These are phyloP conservation scores for Parachaetomium inaequale DNA, from an alignment of 495 filamentous ascomycete genomes.

Conservation along the genomic window DNA sequence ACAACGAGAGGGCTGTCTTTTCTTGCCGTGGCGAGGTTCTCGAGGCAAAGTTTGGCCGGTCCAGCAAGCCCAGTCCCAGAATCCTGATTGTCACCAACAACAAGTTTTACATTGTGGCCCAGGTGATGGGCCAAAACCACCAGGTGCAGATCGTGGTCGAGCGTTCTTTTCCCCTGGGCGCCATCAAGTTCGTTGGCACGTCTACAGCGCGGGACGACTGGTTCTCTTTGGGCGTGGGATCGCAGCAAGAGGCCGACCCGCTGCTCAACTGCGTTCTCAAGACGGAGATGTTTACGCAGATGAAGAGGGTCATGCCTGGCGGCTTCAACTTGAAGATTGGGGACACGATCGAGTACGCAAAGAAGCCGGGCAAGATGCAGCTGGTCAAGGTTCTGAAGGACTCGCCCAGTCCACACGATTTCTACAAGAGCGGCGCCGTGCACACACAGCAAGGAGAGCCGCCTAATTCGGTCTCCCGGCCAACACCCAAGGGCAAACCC, in stretches of 20 bases:
- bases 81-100: conserved; percentile 80
- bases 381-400: conserved; percentile 88
- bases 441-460: conserved; percentile 84
- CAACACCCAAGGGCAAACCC: conserved; percentile 79
- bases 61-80: conserved; percentile 85
- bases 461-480: conserved; percentile 74
- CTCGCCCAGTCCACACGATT: conserved; percentile 66
- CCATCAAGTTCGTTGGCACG: conserved; percentile 78
- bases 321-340: conserved; percentile 77
- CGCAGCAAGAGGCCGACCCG: conserved; percentile 84
- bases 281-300: conserved; percentile 93
- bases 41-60: conserved; percentile 90
- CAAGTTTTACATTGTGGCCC: conserved; percentile 82
- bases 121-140: conserved; percentile 75
- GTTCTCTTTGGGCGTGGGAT: conserved; percentile 88
- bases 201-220: conserved; percentile 89
- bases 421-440: conserved; percentile 90
- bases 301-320: conserved; percentile 69
- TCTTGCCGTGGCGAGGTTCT: conserved; percentile 86
- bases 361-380: conserved; percentile 93
- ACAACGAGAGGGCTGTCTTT: conserved; percentile 74
- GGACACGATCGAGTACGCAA: conserved; percentile 88
- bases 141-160: conserved; percentile 78
- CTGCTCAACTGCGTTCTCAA: conserved; percentile 91
- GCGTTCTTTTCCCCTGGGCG: conserved; percentile 72